phyloP scores from a whole-genome alignment of 345 rosid genomes.

The Litchi chinensis region DNA sequence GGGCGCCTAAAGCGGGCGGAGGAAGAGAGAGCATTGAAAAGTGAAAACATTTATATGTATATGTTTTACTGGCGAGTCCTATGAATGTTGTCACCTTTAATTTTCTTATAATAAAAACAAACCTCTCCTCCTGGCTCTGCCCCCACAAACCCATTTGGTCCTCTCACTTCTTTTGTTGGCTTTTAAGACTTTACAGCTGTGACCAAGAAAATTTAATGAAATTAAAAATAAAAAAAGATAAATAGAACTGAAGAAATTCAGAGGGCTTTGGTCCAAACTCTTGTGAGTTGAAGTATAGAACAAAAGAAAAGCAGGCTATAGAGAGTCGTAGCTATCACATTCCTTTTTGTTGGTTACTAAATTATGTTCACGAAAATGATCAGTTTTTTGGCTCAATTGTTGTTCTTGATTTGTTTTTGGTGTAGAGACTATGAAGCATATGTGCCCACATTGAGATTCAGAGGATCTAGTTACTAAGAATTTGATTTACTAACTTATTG shows the following conservation, averaged over 20 bases:
- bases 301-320: background rate
- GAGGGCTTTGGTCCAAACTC: slow-evolving; percentile 25
- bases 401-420: too few species aligned
- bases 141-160: slow-evolving; percentile 14
- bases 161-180: slow-evolving; percentile 27
- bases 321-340: background rate
- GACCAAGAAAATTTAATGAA: slow-evolving; percentile 13
- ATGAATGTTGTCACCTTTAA: slow-evolving; percentile 15
- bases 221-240: too few species aligned
- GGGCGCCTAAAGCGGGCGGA: slow-evolving; percentile 15
- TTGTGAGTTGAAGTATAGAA: slow-evolving; percentile 11
- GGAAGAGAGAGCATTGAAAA: background rate
- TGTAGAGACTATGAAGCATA: too few species aligned
- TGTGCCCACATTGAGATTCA: too few species aligned
- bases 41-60: slow-evolving; percentile 4
- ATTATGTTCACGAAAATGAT: background rate
- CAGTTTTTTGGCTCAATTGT: too few species aligned
- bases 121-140: background rate
- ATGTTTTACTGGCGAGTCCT: slow-evolving; percentile 16
- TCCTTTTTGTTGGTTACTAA: background rate
- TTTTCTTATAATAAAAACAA: slow-evolving; percentile 13
- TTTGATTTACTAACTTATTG: too few species aligned
- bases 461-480: too few species aligned
- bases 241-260: slow-evolving; percentile 9
- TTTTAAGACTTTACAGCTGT: slow-evolving; percentile 55